These are phyloP conservation scores for Bolboschoenoplectus hybrid DNA, from an alignment of 202 grass and related monocot species.

Conservation along the genomic window DNA sequence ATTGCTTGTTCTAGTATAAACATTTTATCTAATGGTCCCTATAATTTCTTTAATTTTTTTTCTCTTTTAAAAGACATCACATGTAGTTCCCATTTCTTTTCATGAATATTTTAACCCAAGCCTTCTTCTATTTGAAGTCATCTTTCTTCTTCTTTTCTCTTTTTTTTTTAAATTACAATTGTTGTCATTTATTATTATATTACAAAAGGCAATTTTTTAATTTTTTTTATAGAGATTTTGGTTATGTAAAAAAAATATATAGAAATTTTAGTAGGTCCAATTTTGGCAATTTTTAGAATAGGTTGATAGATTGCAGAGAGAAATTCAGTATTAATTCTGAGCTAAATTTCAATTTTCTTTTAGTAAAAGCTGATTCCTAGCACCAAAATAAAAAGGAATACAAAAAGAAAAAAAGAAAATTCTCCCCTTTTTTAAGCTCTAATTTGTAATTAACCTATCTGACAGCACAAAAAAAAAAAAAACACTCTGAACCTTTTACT, in stretches of 20 bases:
- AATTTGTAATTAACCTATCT: background rate
- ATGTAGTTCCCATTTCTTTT: constrained; percentile 2
- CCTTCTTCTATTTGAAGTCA: background rate
- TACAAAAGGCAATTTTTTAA: background rate
- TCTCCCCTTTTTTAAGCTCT: background rate
- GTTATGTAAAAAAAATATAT: no score
- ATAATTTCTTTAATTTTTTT: background rate
- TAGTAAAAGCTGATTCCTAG: background rate
- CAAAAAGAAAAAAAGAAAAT: background rate
- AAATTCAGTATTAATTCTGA: background rate
- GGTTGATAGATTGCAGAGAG: background rate
- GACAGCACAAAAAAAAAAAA: background rate
- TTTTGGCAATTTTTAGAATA: background rate
- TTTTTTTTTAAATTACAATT: background rate
- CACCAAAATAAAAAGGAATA: background rate
- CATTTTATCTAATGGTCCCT: background rate
- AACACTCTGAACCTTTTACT: background rate
- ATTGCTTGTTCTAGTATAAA: constrained; percentile 8
- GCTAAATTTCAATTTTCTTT: background rate
- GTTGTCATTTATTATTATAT: background rate
- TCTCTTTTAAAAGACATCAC: background rate
- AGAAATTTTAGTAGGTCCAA: background rate
- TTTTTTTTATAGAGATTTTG: background rate
- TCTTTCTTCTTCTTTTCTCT: background rate
- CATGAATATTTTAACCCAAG: background rate